A percentile compares a stretch with the other conserved stretches of the same genome.
Evolutionary conservation across 2,329 filamentous ascomycete genomes (phyloP).

Genomic region (Tolypocladium guangdongense): DNA sequence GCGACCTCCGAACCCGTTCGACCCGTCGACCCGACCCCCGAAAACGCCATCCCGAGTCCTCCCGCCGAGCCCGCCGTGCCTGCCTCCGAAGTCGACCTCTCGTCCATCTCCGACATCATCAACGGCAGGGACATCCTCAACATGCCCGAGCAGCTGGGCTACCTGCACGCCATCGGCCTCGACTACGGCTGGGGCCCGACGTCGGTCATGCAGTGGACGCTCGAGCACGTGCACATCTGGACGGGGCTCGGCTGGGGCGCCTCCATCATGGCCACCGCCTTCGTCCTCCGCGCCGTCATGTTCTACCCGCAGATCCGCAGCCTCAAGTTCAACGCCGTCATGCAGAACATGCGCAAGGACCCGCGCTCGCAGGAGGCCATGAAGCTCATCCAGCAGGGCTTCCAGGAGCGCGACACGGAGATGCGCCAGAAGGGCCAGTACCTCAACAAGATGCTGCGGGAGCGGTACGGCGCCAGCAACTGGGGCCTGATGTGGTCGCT

Average conservation of each 20-base stretch:
- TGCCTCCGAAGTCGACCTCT: conserved; percentile 21
- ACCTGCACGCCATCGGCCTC: conserved; percentile 69
- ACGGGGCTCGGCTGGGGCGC: conserved; percentile 72
- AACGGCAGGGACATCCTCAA: conserved; percentile 36
- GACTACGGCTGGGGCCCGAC: conserved; percentile 82
- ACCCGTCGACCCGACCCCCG: conserved; percentile 3
- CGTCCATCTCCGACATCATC: conserved; percentile 22
- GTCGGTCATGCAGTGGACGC: conserved; percentile 56
- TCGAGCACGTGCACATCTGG: conserved; percentile 77
- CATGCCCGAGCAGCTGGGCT: conserved; percentile 69
- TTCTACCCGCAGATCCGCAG: conserved; percentile 46
- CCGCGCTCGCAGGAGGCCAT: conserved; percentile 39
- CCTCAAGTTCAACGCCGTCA: conserved; percentile 35
- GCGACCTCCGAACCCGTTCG: conserved; percentile 6
- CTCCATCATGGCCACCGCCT: conserved; percentile 54
- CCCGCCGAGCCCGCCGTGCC: conserved; percentile 11
- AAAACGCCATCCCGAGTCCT: conserved; percentile 6
- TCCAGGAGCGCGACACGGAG: conserved; percentile 30
- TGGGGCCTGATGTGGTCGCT: conserved; percentile 26
- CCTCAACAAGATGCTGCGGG: conserved; percentile 23
- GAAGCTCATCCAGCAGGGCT: conserved; percentile 37
- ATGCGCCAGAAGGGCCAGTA: conserved; percentile 23
- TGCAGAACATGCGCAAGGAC: conserved; percentile 44
- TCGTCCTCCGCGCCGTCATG: conserved; percentile 53
- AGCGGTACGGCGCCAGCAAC: conserved; percentile 24